A percentile compares a stretch with the other conserved stretches of the same genome.
These are phyloP conservation scores for Saturnispora galanensis DNA, from an alignment of 805 yeast genomes.

Conservation along the genomic window DNA sequence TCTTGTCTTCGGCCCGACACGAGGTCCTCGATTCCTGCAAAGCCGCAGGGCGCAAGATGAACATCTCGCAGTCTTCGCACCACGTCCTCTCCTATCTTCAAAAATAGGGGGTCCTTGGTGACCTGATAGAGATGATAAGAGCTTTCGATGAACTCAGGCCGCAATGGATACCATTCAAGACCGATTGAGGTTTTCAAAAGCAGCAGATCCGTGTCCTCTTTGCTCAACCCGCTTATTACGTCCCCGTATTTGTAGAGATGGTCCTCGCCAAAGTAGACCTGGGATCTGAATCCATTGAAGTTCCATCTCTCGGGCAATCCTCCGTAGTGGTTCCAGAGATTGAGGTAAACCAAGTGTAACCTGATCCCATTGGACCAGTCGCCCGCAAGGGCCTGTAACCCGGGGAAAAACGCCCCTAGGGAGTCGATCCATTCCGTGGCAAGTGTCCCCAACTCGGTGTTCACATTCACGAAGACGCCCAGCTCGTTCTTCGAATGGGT, in stretches of 20 bases:
- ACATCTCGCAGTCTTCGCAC: conserved; percentile 43
- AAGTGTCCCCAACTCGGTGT: conserved; percentile 39
- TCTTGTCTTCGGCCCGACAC: conserved; percentile 54
- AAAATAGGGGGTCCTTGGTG: conserved; percentile 74
- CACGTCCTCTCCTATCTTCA: conserved; percentile 63
- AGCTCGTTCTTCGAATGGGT: conserved; percentile 34
- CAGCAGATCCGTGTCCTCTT: conserved; percentile 18
- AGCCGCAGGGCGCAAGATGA: conserved; percentile 65
- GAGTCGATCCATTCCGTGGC: conserved; percentile 73
- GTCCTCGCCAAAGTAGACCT: conserved; percentile 9
- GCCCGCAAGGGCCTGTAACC: conserved; percentile 72
- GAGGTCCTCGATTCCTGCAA: conserved; percentile 65
- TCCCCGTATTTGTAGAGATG: conserved; percentile 15
- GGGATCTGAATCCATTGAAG: conserved; percentile 21
- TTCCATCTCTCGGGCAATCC: conserved; percentile 89
- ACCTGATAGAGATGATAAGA: conserved; percentile 78
- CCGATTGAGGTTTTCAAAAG: conserved; percentile 32
- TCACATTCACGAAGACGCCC: conserved; percentile 41
- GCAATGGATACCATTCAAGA: conserved; percentile 82
- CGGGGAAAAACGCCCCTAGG: conserved; percentile 82
- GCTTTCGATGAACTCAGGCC: conserved; percentile 90
- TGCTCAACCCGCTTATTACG: conserved; percentile 15
- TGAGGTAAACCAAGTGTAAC: conserved; percentile 53
- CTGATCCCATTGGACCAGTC: conserved; percentile 54
- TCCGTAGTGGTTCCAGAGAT: conserved; percentile 72